phyloP scores from a whole-genome alignment of 2,329 filamentous ascomycete species.

The Didymella pomorum region DNA sequence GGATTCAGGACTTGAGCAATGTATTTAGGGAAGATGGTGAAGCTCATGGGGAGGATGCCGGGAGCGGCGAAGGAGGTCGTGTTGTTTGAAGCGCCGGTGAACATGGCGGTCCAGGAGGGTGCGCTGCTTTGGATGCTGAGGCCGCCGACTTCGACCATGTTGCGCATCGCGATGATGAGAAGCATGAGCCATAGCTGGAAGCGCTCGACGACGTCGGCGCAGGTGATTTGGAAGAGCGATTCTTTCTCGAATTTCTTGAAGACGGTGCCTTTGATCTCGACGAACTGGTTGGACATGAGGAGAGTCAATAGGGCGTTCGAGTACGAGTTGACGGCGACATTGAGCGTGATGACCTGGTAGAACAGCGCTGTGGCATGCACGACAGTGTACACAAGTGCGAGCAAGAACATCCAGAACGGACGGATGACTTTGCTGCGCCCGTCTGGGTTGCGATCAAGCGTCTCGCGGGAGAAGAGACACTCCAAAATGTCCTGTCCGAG shows the following conservation, averaged over 20 bases:
- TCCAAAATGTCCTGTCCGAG: slow-evolving; percentile 96
- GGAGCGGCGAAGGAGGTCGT: slow-evolving; percentile 63
- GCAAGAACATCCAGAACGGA: slow-evolving; percentile 88
- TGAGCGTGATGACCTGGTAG: slow-evolving; percentile 96
- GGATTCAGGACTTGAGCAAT: slow-evolving; percentile 90
- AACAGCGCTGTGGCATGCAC: slow-evolving; percentile 88
- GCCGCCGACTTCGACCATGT: slow-evolving; percentile 93
- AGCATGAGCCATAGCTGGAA: slow-evolving; percentile 99
- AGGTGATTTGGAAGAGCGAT: slow-evolving; percentile 94
- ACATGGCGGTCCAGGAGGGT: slow-evolving; percentile 43
- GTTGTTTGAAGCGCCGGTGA: slow-evolving; percentile 53
- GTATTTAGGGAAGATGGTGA: slow-evolving; percentile 87
- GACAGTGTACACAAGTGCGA: slow-evolving; percentile 87
- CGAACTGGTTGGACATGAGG: slow-evolving; percentile 95
- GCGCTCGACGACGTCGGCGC: slow-evolving; percentile 93
- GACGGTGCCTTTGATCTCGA: slow-evolving; percentile 97
- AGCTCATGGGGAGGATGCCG: slow-evolving; percentile 86
- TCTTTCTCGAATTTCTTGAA: slow-evolving; percentile 99
- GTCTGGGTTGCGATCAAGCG: slow-evolving; percentile 83
- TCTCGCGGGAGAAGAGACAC: slow-evolving; percentile 92
- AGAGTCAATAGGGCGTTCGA: slow-evolving; percentile 94
- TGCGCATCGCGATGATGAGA: slow-evolving; percentile 92
- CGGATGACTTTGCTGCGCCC: slow-evolving; percentile 90
- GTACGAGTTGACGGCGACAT: slow-evolving; percentile 98
- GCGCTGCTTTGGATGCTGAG: slow-evolving; percentile 63